phyloP scores from a whole-genome alignment of 73 alveolate species.

The Uronychia setigera region DNA sequence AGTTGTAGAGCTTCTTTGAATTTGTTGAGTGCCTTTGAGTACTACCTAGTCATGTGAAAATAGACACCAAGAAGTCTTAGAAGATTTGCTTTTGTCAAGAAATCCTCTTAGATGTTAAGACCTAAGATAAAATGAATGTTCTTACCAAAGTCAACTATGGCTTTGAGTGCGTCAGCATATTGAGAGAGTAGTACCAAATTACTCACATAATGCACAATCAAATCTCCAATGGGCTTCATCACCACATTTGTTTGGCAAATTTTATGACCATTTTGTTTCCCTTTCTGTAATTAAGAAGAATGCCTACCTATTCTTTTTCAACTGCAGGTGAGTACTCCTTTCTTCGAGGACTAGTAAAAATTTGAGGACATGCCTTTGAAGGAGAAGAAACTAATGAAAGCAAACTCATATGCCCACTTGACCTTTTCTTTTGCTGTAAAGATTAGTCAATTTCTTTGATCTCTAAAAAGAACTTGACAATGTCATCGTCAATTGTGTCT shows the following conservation, averaged over 20 bases:
- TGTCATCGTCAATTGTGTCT: not conserved
- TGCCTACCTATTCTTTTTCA: not conserved
- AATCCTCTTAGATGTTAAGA: slow-evolving; percentile 7
- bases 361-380: not conserved
- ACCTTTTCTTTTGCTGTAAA: not conserved
- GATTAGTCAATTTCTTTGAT: no score
- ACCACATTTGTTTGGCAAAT: not conserved
- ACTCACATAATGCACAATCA: slow-evolving; percentile 29
- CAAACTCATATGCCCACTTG: not conserved
- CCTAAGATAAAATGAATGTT: not conserved
- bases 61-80: slow-evolving; percentile 23
- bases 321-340: not conserved
- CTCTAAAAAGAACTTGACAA: not conserved
- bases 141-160: slow-evolving; percentile 13
- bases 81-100: slow-evolving; percentile 31
- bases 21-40: not conserved
- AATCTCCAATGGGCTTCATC: slow-evolving; percentile 27
- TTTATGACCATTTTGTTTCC: no score
- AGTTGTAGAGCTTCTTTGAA: slow-evolving; percentile 15
- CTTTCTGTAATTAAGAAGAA: not conserved
- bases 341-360: not conserved
- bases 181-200: slow-evolving; percentile 34
- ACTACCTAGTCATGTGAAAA: slow-evolving; percentile 15
- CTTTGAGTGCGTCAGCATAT: slow-evolving; percentile 18
- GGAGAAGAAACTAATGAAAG: not conserved